Base-by-base conservation (phyloP, 371 early-diverging fungal species). In the Phascolomyces articulosus region DNA sequence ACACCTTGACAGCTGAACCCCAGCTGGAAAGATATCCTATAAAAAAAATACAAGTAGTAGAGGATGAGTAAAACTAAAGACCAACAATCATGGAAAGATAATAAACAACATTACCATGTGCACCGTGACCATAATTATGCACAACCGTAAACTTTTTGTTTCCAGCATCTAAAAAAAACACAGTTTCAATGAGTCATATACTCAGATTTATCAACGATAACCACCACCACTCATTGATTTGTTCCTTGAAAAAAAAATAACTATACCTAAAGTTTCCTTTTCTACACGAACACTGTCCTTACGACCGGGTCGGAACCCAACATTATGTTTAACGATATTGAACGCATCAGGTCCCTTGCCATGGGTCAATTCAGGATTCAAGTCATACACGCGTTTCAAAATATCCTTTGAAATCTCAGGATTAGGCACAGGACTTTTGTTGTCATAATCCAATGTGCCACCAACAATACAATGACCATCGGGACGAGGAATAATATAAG, bases 401-500 rank as follows among this genome's bases (percentile, higher is more conserved):
- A 80, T 75, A 28, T 55, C 54, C 27, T 72, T 67, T 24, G 77
- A 69, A 16, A 77, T 58, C 8, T 64, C 62, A 24, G 59, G 58
- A 65, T 80, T 73, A 10, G 75, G 69, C 26, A 41, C 60, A 13
- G 73, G 62, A 8, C 60, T 44, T 20, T 58, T 67, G 34, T 77
- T 77, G 11, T 34, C 69, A n/a, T 54, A 48, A 57, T 77, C 75
- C 29, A 80, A 56, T 13, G 77, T 73, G 13, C 75, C 75, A 48
- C 95, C 95, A 4, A 91, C 78, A 29, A 93, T 83, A 24, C 91
- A 91, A 28, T 83, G 80, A 2, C 93, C 93, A 67, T 90, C 89
- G 10, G 84, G 76, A 16, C 93, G 82, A 18, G 95, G 93, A 65
- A 95, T 95, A 31, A 95, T 80, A 73, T 95, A 95, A 16, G 60